Evolutionary conservation across 805 yeast genomes (phyloP).

Genomic region (Tetrapisispora pingtungensis): DNA sequence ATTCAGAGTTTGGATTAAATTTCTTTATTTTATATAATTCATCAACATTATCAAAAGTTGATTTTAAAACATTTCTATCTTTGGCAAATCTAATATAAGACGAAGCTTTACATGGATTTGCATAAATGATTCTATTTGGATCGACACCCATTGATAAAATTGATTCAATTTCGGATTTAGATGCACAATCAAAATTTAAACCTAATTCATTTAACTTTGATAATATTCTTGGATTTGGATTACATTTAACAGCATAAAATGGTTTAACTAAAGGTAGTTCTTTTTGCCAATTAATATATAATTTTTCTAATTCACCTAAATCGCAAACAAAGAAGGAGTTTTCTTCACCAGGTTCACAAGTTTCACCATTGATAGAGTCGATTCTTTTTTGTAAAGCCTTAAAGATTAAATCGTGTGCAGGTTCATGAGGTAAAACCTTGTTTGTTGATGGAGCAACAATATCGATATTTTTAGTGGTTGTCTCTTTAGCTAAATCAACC

Average conservation of each 20-base stretch:
- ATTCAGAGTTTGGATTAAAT: slow-evolving; percentile 57
- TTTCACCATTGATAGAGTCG: slow-evolving; percentile 39
- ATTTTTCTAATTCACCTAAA: slow-evolving; percentile 56
- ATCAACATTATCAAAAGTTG: slow-evolving; percentile 84
- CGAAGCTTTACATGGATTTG: slow-evolving; percentile 88
- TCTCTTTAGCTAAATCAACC: slow-evolving; percentile 5
- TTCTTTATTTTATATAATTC: slow-evolving; percentile 67
- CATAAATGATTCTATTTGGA: slow-evolving; percentile 68
- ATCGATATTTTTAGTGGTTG: background rate
- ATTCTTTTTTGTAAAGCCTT: slow-evolving; percentile 35
- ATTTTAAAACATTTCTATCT: slow-evolving; percentile 46
- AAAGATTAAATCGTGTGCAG: slow-evolving; percentile 29
- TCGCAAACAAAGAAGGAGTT: slow-evolving; percentile 86
- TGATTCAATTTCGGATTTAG: slow-evolving; percentile 67
- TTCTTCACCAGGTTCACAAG: slow-evolving; percentile 66
- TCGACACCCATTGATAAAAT: slow-evolving; percentile 53
- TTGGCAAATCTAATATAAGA: slow-evolving; percentile 69
- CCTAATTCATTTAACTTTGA: slow-evolving; percentile 50
- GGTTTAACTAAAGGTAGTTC: slow-evolving; percentile 70
- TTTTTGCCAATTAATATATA: slow-evolving; percentile 52
- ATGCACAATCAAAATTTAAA: slow-evolving; percentile 86
- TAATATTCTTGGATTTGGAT: slow-evolving; percentile 58
- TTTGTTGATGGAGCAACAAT: too few species aligned
- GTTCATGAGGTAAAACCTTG: slow-evolving; percentile 19
- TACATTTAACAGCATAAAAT: slow-evolving; percentile 93